A percentile compares a stretch with the other conserved stretches of the same genome.
Evolutionary conservation across 116 monocot species (phyloP).

Genomic region (Cymodocea nodosa): DNA sequence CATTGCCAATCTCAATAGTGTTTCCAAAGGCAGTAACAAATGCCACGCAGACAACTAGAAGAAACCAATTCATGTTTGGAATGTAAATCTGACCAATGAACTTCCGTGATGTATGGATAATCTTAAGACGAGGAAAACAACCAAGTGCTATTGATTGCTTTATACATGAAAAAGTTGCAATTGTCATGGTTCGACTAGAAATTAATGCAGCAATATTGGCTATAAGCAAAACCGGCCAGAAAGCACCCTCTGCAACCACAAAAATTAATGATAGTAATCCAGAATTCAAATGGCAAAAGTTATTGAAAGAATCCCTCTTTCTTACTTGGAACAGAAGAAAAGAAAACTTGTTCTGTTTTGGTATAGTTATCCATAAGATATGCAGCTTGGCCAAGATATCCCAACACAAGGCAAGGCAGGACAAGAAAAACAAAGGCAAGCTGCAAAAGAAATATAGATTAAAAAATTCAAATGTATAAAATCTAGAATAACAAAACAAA

Average conservation of each 20-base stretch:
- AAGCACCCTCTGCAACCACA: constrained; percentile 42
- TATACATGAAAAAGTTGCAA: constrained; percentile 95
- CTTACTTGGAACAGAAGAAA: constrained; percentile 88
- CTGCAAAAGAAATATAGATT: constrained; percentile 31
- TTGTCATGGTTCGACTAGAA: constrained; percentile 93
- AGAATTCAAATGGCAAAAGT: not conserved
- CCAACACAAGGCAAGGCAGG: constrained; percentile 89
- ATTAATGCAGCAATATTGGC: constrained; percentile 83
- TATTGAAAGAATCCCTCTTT: not conserved
- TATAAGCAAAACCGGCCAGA: constrained; percentile 77
- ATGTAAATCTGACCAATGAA: constrained; percentile 99
- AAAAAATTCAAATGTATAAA: constrained; percentile 1
- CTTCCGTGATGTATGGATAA: constrained; percentile 86
- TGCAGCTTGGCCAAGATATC: constrained; percentile 96
- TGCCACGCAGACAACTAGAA: constrained; percentile 54
- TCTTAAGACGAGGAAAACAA: constrained; percentile 96
- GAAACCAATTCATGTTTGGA: constrained; percentile 91
- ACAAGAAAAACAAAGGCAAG: constrained; percentile 81
- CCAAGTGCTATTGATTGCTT: constrained; percentile 93
- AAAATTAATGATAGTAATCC: not conserved
- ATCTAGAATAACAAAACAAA: constrained; percentile 1
- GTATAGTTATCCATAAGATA: constrained; percentile 73
- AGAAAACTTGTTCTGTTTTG: constrained; percentile 69
- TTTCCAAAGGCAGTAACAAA: constrained; percentile 74
- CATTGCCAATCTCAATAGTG: constrained; percentile 94